Percentiles rank a stretch among this genome's conserved stretches.
Conservation (phyloP, 257 asterid genomes). For the Striga asiatica region DNA sequence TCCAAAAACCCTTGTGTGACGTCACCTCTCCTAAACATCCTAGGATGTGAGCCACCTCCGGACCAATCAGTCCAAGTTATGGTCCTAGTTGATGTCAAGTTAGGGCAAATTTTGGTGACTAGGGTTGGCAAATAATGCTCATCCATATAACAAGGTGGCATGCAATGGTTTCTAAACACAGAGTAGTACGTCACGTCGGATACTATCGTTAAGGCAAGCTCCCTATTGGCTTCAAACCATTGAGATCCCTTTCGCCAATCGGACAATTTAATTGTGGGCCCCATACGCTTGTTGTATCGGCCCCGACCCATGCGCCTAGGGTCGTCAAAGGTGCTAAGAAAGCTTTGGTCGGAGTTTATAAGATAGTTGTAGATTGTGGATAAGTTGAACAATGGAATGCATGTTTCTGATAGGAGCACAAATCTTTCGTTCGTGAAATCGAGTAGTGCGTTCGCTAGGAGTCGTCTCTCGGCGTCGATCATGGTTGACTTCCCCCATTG, state of each 20-base stretch:
- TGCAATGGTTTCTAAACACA: slow-evolving; percentile 40
- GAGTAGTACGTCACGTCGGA: slow-evolving; percentile 46
- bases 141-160: slow-evolving; percentile 86
- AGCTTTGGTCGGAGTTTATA: slow-evolving; percentile 40
- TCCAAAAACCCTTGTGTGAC: slow-evolving; percentile 31
- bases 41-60: slow-evolving; percentile 55
- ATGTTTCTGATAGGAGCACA: slow-evolving; percentile 55
- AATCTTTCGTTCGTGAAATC: slow-evolving; percentile 63
- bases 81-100: slow-evolving; percentile 41
- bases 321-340: slow-evolving; percentile 47
- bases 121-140: slow-evolving; percentile 77
- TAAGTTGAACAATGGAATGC: slow-evolving; percentile 74
- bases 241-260: slow-evolving; percentile 82
- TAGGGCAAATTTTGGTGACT: slow-evolving; percentile 41
- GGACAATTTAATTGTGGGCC: slow-evolving; percentile 29
- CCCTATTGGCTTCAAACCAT: slow-evolving; percentile 54
- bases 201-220: slow-evolving; percentile 40
- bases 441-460: slow-evolving; percentile 62
- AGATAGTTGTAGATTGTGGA: slow-evolving; percentile 48
- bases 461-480: slow-evolving; percentile 72
- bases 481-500: slow-evolving; percentile 67
- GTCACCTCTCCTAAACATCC: slow-evolving; percentile 27
- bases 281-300: slow-evolving; percentile 56
- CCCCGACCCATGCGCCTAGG: slow-evolving; percentile 55
- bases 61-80: slow-evolving; percentile 82